Base-by-base conservation (phyloP, 2,329 filamentous ascomycete genomes). In the Pseudogymnoascus sp. region DNA sequence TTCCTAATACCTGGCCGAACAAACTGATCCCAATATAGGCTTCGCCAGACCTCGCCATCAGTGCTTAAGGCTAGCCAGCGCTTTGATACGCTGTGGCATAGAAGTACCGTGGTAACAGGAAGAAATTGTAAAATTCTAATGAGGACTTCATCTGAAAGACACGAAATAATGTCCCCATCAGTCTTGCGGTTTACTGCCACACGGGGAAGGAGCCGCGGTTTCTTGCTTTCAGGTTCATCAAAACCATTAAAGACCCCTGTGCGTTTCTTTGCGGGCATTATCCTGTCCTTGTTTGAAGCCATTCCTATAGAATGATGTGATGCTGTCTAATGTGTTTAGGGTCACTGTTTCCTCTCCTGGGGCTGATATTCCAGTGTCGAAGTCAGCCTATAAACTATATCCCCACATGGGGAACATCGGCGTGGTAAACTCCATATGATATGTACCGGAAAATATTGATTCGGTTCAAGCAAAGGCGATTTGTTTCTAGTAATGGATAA, bases 31-130 rank as follows among this genome's bases (percentile, higher is more conserved):
- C 95, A 96, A 76, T 96, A 99, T 59, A 91, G 84, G 12, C 83
- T 82, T 73, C 93, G 94, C 94, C 94, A 99, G 62, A 97, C 78
- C 72, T 97, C 91, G 0, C 89, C 88, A 74, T 97, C 94, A 62
- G 83, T 81, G 6, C 90, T 83, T 16, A 97, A 81, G 39, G 80
- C 80, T 68, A 86, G 80, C 71, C 96, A 89, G 64, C 89, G 90
- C 61, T 78, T 84, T 1, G 91, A 97, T n/a, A 92, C 80, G 62
- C 85, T 78, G 5, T 80, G 77, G 36, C 83, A 79, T 60, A 79
- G 77, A 61, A 91, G 80, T 7, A 97, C 82, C 28, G 87, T 83
- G 6, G 81, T 76, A 30, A 90, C 83, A 2, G 88, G 78, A n/a
- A 96, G 80, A 71, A 85, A 89, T 4, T 89, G 89, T 36, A 97